Percentiles rank a stretch among this genome's conserved stretches.
Conservation (phyloP, 805 yeast species). For the Metschnikowia amazonensis region DNA sequence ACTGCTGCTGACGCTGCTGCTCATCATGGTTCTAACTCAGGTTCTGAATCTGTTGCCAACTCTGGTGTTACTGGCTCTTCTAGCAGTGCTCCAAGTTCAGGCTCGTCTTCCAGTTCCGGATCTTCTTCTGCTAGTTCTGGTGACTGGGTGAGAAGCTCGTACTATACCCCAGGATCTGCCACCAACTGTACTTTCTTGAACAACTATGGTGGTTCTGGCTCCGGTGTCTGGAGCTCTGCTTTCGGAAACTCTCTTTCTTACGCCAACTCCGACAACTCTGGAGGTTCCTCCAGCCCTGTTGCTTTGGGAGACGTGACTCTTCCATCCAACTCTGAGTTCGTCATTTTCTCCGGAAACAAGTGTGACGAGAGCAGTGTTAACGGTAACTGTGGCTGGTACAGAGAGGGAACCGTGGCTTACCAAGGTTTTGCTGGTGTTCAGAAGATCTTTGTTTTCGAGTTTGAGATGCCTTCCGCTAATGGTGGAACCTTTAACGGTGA, state of each 20-base stretch:
- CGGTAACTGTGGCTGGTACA: constrained; percentile 78
- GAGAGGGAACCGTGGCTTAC: constrained; percentile 84
- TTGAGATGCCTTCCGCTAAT: constrained; percentile 77
- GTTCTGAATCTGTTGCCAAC: constrained; percentile 3
- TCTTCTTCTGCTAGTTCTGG: constrained; percentile 16
- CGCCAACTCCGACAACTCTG: constrained; percentile 71
- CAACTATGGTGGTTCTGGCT: constrained; percentile 82
- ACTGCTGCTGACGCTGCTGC: background rate
- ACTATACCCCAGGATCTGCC: constrained; percentile 62
- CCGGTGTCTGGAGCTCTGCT: constrained; percentile 82
- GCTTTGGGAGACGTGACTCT: constrained; percentile 67
- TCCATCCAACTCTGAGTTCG: constrained; percentile 71
- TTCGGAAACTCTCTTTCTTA: constrained; percentile 93
- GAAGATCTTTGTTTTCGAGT: constrained; percentile 91
- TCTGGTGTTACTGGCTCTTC: constrained; percentile 19
- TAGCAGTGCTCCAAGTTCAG: constrained; percentile 33
- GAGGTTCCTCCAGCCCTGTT: constrained; percentile 65
- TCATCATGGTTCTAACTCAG: constrained; percentile 1
- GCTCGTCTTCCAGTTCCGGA: constrained; percentile 38
- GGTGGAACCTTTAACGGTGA: constrained; percentile 55
- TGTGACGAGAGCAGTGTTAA: constrained; percentile 40
- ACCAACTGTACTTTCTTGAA: constrained; percentile 78
- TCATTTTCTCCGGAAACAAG: constrained; percentile 71
- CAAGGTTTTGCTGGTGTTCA: constrained; percentile 85
- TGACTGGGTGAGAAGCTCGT: constrained; percentile 71